Conservation (phyloP, 768 basidiomycete genomes). For the Tylopilus vinaceipallidus region DNA sequence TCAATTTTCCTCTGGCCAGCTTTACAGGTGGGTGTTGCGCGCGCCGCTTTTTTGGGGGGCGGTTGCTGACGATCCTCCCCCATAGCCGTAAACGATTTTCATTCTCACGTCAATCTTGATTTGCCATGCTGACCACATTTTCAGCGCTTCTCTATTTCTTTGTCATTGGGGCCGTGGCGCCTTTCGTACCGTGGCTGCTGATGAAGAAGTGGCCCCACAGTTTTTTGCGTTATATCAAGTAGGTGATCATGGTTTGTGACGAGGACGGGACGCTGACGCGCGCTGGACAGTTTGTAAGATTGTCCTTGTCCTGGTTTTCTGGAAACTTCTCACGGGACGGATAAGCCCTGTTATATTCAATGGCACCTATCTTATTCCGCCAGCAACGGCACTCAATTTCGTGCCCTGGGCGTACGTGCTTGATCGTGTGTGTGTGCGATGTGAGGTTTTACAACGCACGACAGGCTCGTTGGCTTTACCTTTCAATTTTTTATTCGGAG, state of each 20-base stretch:
- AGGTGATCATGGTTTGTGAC: conserved; percentile 22
- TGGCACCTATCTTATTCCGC: conserved; percentile 70
- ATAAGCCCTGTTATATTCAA: conserved; percentile 60
- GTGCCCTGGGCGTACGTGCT: conserved; percentile 65
- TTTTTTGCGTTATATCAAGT: conserved; percentile 68
- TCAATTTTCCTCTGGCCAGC: conserved; percentile 54
- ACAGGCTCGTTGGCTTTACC: conserved; percentile 62
- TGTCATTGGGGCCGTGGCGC: conserved; percentile 65
- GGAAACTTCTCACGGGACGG: neutral
- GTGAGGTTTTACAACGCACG: neutral
- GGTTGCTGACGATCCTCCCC: too few species aligned
- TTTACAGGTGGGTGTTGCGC: conserved; percentile 69
- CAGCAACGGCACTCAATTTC: conserved; percentile 84
- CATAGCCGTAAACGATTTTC: conserved; percentile 18
- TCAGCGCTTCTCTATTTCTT: conserved; percentile 67
- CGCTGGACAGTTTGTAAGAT: too few species aligned
- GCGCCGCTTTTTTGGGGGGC: neutral
- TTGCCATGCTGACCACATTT: conserved; percentile 24
- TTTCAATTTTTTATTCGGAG: conserved; percentile 72
- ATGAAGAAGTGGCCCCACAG: conserved; percentile 62
- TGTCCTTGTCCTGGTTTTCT: too few species aligned
- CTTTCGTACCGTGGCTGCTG: conserved; percentile 59
- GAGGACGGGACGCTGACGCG: too few species aligned
- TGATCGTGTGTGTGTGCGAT: neutral
- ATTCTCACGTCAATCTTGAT: conserved; percentile 8